Conservation (phyloP, 116 monocot species). For the Dioscorea cayenensis region DNA sequence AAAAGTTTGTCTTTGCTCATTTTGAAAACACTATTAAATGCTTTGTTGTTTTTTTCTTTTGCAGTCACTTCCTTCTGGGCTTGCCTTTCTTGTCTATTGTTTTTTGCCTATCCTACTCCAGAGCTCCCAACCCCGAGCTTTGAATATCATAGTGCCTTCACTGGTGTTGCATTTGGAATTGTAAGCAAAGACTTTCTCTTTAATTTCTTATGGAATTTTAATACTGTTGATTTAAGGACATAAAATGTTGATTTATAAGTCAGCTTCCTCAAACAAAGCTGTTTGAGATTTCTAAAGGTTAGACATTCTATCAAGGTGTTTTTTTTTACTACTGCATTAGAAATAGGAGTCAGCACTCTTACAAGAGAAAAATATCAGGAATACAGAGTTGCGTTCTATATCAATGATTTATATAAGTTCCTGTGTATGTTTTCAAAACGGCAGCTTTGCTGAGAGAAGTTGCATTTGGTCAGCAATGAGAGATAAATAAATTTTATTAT, state of each 20-base stretch:
- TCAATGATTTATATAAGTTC: no score
- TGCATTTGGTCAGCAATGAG: no score
- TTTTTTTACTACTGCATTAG: no score
- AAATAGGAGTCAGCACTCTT: no score
- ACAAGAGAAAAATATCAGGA: no score
- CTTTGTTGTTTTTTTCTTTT: constrained; percentile 1
- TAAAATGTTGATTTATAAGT: no score
- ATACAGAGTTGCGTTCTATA: no score
- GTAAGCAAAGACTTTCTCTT: constrained; percentile 37
- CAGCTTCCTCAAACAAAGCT: neutral
- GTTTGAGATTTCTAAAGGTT: neutral
- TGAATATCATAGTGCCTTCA: constrained; percentile 80
- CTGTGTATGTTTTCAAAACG: no score
- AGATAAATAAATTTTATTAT: no score
- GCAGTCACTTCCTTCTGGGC: constrained; percentile 77
- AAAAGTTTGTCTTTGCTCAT: neutral
- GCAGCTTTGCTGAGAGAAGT: no score
- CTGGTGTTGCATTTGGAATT: constrained; percentile 86
- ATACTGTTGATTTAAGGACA: no score
- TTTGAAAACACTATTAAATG: neutral
- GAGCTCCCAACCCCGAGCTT: constrained; percentile 93
- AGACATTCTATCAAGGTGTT: no score
- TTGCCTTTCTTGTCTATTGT: constrained; percentile 58
- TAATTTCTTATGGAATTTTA: neutral
- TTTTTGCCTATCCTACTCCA: constrained; percentile 88